Evolutionary conservation across 768 basidiomycete species (phyloP).

Genomic region (Rhodotorula babjevae): DNA sequence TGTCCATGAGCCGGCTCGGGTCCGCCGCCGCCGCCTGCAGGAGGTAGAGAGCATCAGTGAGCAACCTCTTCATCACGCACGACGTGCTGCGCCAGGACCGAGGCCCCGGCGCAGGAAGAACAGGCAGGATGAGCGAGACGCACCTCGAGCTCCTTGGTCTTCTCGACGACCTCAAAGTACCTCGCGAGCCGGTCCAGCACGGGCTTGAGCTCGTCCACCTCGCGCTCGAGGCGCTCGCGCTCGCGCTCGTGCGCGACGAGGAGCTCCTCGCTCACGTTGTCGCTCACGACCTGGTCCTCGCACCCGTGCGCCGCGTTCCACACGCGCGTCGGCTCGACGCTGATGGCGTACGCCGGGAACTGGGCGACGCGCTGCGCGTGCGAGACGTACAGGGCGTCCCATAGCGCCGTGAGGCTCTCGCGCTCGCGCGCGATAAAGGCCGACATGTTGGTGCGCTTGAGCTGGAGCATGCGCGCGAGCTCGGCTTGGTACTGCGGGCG

Average conservation of each 20-base stretch:
- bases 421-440: conserved; percentile 76
- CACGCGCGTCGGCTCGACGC: conserved; percentile 18
- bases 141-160: conserved; percentile 76
- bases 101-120: not conserved
- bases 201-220: conserved; percentile 70
- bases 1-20: conserved; percentile 73
- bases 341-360: conserved; percentile 77
- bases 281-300: conserved; percentile 29
- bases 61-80: not conserved
- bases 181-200: conserved; percentile 71
- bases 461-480: conserved; percentile 77
- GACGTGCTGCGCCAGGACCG: too few relatives aligned
- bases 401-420: conserved; percentile 70
- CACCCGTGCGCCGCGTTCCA: conserved; percentile 8
- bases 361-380: conserved; percentile 62
- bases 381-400: conserved; percentile 74
- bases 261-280: conserved; percentile 38
- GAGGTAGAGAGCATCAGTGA: not conserved
- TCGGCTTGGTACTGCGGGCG: conserved; percentile 72
- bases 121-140: conserved; percentile 1
- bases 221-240: conserved; percentile 76
- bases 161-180: conserved; percentile 85
- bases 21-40: conserved; percentile 64
- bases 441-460: conserved; percentile 81
- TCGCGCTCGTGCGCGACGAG: conserved; percentile 86